Evolutionary conservation across 1,284 basidiomycete species (phyloP), one percentile per base, ranked within the genome.

Genomic region (Amylostereum chailletii): DNA sequence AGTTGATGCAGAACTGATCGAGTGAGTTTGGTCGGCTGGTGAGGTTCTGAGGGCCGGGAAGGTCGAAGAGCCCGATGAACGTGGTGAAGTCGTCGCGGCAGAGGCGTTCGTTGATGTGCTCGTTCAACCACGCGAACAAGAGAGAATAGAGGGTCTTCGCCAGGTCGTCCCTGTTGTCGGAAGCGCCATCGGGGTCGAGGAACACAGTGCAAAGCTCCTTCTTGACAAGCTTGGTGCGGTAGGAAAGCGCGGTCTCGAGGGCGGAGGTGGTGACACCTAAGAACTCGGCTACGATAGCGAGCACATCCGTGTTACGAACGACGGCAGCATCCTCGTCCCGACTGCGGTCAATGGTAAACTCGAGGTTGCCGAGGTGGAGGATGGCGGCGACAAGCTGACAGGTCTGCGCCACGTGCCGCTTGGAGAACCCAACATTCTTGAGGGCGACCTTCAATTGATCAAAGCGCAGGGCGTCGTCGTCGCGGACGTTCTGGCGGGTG

Each of bases 141-240:
- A 99, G 79, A 7, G 91, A 92, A 65, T 99, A 98, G 0, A 98
- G 79, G 0, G 89, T 88, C 62, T 93, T 88, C 11, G 94, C 91
- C 37, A 98, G 83, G 62, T 95, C 91, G 62, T 98, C 95, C 49
- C 94, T 77, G 60, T 97, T 95, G 60, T 87, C 83, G 0, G 90
- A 86, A 1, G 95, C 93, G 46, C 88, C 90, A 60, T 98, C 94
- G 0, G 90, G 83, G 62, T 98, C 93, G 46, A 99, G 81, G 68
- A 99, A 95, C 31, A 97, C 86, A 0, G 94, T 97, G 68, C 93
- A 97, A 11, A 96, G 75, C 67, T 98, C 94, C 69, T 90, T 94
- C 63, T 92, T 88, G 60, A 98, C 83, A 51, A 97, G 71, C 64
- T 90, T 88, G 4, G 93, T 94, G 70, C 88, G 91, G 78, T 94